phyloP scores from a whole-genome alignment of 176 grass and related monocot species.

The Miscanthus lutarioriparius region DNA sequence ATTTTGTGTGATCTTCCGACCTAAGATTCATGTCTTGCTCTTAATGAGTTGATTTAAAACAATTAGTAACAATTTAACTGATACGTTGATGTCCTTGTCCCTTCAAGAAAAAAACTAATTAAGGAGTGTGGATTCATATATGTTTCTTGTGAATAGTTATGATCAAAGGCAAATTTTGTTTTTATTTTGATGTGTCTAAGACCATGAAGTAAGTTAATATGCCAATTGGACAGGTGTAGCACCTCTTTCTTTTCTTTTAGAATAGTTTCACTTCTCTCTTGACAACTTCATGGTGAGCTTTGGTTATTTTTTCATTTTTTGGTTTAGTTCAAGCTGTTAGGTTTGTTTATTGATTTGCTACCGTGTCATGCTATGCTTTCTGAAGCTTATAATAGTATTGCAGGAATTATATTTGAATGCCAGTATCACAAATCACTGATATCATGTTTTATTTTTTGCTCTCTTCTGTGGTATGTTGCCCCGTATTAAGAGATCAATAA shows the following conservation, averaged over 20 bases:
- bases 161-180: background rate
- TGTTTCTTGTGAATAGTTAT: background rate
- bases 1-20: background rate
- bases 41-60: constrained; percentile 14
- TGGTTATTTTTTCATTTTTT: constrained; percentile 6
- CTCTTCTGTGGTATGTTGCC: background rate
- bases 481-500: background rate
- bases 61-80: background rate
- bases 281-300: constrained; percentile 23
- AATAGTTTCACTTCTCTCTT: background rate
- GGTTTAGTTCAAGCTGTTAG: background rate
- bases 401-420: background rate
- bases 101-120: background rate
- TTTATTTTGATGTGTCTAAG: background rate
- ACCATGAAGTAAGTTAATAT: background rate
- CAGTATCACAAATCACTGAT: background rate
- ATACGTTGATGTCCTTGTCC: background rate
- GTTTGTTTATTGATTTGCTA: constrained; percentile 24
- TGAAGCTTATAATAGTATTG: background rate
- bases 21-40: constrained; percentile 1
- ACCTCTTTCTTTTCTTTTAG: background rate
- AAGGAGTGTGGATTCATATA: background rate
- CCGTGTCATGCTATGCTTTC: background rate
- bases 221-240: background rate
- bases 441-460: background rate